These are phyloP conservation scores for Sphagnum fallax DNA, from an alignment of 228 moss, liverwort and hornwort genomes.

Conservation along the genomic window DNA sequence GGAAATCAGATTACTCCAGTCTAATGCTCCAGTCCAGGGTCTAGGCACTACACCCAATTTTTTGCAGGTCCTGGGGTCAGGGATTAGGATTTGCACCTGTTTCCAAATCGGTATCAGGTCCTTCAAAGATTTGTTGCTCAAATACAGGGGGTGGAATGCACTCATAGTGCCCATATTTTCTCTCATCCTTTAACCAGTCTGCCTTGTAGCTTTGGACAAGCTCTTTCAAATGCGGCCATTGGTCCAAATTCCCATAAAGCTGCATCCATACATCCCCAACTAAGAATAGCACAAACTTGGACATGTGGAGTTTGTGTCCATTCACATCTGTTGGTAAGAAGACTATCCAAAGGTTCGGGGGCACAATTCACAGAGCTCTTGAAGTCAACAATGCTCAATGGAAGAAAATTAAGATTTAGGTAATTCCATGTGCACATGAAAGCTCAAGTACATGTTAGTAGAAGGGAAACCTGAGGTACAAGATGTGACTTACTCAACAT, in stretches of 20 bases:
- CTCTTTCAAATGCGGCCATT: constrained; percentile 97
- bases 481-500: not conserved
- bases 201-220: constrained; percentile 82
- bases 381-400: too few species aligned
- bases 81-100: constrained; percentile 42
- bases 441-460: not conserved
- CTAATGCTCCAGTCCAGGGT: too few species aligned
- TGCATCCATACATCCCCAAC: constrained; percentile 11
- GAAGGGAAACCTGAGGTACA: not conserved
- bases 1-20: too few species aligned
- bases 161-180: constrained; percentile 93
- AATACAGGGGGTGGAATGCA: constrained; percentile 67
- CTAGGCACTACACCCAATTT: too few species aligned
- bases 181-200: constrained; percentile 98
- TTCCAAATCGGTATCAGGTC: constrained; percentile 94
- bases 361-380: not conserved
- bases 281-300: not conserved
- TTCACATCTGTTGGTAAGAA: too few species aligned
- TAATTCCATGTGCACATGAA: too few species aligned
- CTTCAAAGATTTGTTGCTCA: constrained; percentile 94
- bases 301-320: too few species aligned
- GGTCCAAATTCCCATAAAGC: constrained; percentile 89
- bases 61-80: too few species aligned
- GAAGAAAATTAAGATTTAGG: too few species aligned
- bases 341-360: too few species aligned